phyloP scores from a whole-genome alignment of 2,329 filamentous ascomycete genomes.

The Verticillium tricorpus region DNA sequence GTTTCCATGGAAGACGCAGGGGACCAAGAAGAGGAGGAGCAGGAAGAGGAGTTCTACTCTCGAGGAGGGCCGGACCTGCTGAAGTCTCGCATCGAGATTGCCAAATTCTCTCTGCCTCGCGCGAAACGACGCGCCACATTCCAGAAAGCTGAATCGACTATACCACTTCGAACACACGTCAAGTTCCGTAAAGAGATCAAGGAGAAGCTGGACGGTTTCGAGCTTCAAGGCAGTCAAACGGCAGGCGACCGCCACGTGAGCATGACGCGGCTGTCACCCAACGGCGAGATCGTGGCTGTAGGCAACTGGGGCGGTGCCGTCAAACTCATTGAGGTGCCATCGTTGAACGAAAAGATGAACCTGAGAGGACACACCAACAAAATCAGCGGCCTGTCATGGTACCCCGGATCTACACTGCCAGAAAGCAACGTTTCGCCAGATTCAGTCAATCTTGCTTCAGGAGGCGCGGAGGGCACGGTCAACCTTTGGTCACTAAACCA shows the following conservation, averaged over 20 bases:
- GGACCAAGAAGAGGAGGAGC: slow-evolving; percentile 58
- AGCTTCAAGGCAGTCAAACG: slow-evolving; percentile 90
- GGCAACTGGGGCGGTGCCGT: slow-evolving; percentile 93
- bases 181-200: slow-evolving; percentile 89
- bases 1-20: slow-evolving; percentile 56
- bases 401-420: slow-evolving; percentile 72
- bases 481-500: slow-evolving; percentile 86
- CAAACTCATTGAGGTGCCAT: slow-evolving; percentile 79
- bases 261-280: slow-evolving; percentile 86
- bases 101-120: slow-evolving; percentile 76
- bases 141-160: slow-evolving; percentile 76
- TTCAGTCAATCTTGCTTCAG: slow-evolving; percentile 80
- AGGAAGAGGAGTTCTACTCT: slow-evolving; percentile 94
- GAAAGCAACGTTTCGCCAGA: slow-evolving; percentile 66
- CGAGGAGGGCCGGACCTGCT: slow-evolving; percentile 71
- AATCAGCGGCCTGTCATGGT: slow-evolving; percentile 88
- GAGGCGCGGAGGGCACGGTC: slow-evolving; percentile 81
- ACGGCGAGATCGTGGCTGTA: slow-evolving; percentile 76
- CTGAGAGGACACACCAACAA: slow-evolving; percentile 84
- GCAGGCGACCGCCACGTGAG: slow-evolving; percentile 87
- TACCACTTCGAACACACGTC: slow-evolving; percentile 83
- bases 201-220: slow-evolving; percentile 74
- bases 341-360: slow-evolving; percentile 69
- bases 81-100: slow-evolving; percentile 72
- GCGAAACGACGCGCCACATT: slow-evolving; percentile 72